Evolutionary conservation across 192 early-diverging fungal species (phyloP).

Genomic region (Gamsiella multidivaricata): DNA sequence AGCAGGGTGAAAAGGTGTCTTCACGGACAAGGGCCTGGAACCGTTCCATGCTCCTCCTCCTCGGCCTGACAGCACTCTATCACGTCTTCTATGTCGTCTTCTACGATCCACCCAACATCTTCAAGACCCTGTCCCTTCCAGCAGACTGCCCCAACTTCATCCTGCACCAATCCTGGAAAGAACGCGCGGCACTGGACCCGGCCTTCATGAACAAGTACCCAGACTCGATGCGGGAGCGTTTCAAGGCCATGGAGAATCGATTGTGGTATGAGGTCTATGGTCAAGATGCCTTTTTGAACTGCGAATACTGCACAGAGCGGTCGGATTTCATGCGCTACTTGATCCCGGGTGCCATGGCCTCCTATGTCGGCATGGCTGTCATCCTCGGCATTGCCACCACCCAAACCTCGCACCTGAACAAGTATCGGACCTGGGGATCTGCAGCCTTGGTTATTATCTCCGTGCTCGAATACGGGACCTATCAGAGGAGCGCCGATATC

Average conservation of each 20-base stretch:
- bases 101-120: slow-evolving; percentile 40
- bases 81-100: slow-evolving; percentile 25
- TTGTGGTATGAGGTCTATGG: slow-evolving; percentile 32
- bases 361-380: slow-evolving; percentile 36
- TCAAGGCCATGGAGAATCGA: slow-evolving; percentile 46
- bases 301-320: slow-evolving; percentile 35
- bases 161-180: slow-evolving; percentile 45
- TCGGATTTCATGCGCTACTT: slow-evolving; percentile 32
- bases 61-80: slow-evolving; percentile 3
- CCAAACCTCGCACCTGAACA: slow-evolving; percentile 33
- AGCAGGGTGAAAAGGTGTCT: neutral
- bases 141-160: slow-evolving; percentile 50
- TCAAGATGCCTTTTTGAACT: slow-evolving; percentile 40
- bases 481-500: slow-evolving; percentile 11
- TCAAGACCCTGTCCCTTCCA: slow-evolving; percentile 27
- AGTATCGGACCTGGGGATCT: slow-evolving; percentile 38
- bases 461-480: slow-evolving; percentile 19
- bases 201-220: slow-evolving; percentile 29
- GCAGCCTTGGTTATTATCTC: slow-evolving; percentile 19
- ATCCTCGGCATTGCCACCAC: slow-evolving; percentile 44
- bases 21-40: slow-evolving; percentile 16
- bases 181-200: slow-evolving; percentile 12
- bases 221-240: slow-evolving; percentile 31
- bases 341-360: slow-evolving; percentile 14
- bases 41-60: slow-evolving; percentile 6